A percentile compares a stretch with the other conserved stretches of the same genome.
Conservation (phyloP, 768 basidiomycete genomes). For the Suillus plorans region DNA sequence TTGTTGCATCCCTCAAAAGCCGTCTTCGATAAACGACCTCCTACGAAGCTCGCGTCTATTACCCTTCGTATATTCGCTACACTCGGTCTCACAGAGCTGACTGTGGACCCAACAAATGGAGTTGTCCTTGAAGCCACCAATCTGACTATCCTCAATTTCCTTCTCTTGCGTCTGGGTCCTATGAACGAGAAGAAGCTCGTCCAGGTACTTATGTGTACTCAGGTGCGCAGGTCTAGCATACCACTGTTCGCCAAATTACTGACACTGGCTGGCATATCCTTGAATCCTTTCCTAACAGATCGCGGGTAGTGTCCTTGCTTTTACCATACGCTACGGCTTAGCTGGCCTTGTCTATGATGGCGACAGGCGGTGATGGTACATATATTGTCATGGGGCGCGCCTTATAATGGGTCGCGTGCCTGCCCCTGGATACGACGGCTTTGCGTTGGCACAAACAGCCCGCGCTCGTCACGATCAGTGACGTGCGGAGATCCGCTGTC, state of each 20-base stretch:
- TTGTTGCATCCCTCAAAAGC: constrained; percentile 77
- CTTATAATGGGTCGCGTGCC: neutral
- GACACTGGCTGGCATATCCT: constrained; percentile 8
- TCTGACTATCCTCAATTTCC: constrained; percentile 86
- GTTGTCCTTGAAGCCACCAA: constrained; percentile 76
- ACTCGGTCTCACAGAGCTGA: constrained; percentile 68
- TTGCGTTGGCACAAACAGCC: neutral
- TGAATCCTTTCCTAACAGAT: constrained; percentile 40
- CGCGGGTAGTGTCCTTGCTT: constrained; percentile 77
- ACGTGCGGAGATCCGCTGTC: neutral
- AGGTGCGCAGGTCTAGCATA: constrained; percentile 45
- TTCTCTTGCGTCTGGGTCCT: constrained; percentile 78
- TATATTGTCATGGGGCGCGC: neutral
- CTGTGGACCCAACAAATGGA: constrained; percentile 51
- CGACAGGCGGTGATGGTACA: constrained; percentile 61
- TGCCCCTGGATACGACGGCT: neutral
- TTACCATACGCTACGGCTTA: constrained; percentile 85
- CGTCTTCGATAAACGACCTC: constrained; percentile 51
- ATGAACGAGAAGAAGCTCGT: constrained; percentile 85
- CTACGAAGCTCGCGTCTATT: constrained; percentile 51
- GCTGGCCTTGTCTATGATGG: constrained; percentile 91
- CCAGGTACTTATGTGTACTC: constrained; percentile 67
- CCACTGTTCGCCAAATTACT: neutral
- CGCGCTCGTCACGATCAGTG: neutral
- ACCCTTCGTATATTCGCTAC: constrained; percentile 59